Conservation (phyloP, 352 stramenopile species). For the Aphanomyces stellatus region DNA sequence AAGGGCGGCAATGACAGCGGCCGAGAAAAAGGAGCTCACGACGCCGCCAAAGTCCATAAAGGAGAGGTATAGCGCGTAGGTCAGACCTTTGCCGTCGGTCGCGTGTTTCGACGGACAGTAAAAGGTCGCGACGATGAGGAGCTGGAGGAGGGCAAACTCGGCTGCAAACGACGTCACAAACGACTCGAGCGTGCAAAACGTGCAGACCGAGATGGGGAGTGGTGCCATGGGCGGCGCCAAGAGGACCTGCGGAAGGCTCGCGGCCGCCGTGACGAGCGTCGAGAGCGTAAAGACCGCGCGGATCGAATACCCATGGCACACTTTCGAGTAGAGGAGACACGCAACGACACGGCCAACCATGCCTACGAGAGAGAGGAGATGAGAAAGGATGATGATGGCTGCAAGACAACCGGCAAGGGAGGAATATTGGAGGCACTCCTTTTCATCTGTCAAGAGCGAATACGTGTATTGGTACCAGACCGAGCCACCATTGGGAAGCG, state of each 20-base stretch:
- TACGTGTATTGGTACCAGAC: slow-evolving; percentile 82
- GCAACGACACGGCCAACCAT: slow-evolving; percentile 64
- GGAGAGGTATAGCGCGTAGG: slow-evolving; percentile 71
- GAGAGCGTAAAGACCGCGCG: slow-evolving; percentile 67
- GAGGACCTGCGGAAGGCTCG: slow-evolving; percentile 52
- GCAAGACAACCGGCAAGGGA: slow-evolving; percentile 28
- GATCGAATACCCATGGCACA: slow-evolving; percentile 52
- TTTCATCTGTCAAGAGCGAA: slow-evolving; percentile 41
- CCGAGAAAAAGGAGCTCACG: slow-evolving; percentile 52
- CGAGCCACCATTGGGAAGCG: slow-evolving; percentile 46
- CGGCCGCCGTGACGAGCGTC: slow-evolving; percentile 51
- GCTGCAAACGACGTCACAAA: slow-evolving; percentile 70
- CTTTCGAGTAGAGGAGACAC: slow-evolving; percentile 64
- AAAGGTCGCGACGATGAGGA: slow-evolving; percentile 76
- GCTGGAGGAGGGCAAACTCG: slow-evolving; percentile 71
- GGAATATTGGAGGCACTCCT: slow-evolving; percentile 68
- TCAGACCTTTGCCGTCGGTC: slow-evolving; percentile 51
- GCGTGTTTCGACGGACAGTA: slow-evolving; percentile 50
- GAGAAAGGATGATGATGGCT: neutral
- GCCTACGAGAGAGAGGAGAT: slow-evolving; percentile 19
- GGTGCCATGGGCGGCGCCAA: slow-evolving; percentile 43
- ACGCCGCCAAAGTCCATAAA: slow-evolving; percentile 83
- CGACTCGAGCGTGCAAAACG: slow-evolving; percentile 52
- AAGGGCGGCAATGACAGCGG: slow-evolving; percentile 39
- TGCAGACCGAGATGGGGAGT: slow-evolving; percentile 56